Base-by-base conservation (phyloP, 176 grass and related monocot genomes). In the Oryza glumipatula region DNA sequence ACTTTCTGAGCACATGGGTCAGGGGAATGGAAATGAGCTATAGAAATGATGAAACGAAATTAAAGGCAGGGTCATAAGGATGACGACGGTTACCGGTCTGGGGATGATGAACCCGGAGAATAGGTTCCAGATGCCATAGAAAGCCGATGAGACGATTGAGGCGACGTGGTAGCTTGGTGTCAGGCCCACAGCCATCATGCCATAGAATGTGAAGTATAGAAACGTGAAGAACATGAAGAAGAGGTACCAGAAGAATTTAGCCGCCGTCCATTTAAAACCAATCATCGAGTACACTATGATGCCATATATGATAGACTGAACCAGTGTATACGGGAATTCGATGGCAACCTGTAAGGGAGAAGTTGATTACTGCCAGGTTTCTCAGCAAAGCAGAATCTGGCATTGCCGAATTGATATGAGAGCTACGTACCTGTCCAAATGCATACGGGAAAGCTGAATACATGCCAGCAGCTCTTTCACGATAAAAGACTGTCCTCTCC, bases 361-460 rank as follows among this genome's bases (percentile, higher is more conserved):
- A 32, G 21, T 56, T 58, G 54, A 35, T 85, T 76, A 32, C n/a
- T 83, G 70, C 19, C 19, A 45, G 7, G 38, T 22, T 61, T 61
- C 56, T n/a, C 21, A 22, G 21, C 19, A 61, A 61, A 22, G 56
- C 19, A 10, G 56, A 7, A 4, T 21, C 7, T 61, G 56, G 51
- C 48, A 51, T 51, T 2, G 48, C 11, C 13, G 48, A n/a, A 61
- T 61, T 61, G 1, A 61, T 61, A 61, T 22, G 74, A 67, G 24
- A 72, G 77, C 47, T 28, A 82, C 48, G 85, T 84, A 96, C 95
- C 85, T 98, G 95, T 74, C 87, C 95, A 78, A 98, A 98, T 82
- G 95, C 95, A 70, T 98, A 98, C 22, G 95, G 91, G 78, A 98
- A 88, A 74, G 95, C 93, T 47, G 87, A 95, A 22, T 95, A 98